These are phyloP conservation scores for Annona cherimola DNA, from an alignment of 164 flowering plant species.

Conservation along the genomic window DNA sequence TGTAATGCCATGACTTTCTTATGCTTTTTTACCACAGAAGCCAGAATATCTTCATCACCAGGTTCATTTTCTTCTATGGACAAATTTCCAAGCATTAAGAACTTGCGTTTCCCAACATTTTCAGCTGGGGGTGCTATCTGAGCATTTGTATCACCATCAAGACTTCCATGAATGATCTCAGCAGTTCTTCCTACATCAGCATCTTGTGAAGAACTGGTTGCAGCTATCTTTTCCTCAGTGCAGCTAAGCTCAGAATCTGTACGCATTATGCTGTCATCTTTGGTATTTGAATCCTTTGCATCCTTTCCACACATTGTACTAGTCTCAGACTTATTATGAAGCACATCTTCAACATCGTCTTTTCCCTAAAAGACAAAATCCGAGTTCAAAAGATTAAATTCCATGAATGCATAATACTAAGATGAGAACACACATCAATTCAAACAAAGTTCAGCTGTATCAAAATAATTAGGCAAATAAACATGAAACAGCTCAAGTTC, in stretches of 20 bases:
- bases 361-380: slow-evolving; percentile 31
- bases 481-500: slow-evolving; percentile 1
- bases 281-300: slow-evolving; percentile 15
- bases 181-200: slow-evolving; percentile 3
- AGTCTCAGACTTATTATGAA: slow-evolving; percentile 17
- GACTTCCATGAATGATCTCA: slow-evolving; percentile 18
- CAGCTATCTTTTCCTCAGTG: slow-evolving; percentile 14
- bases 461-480: not conserved
- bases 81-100: slow-evolving; percentile 12
- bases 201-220: slow-evolving; percentile 18
- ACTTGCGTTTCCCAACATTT: slow-evolving; percentile 22
- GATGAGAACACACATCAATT: not conserved
- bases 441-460: not conserved
- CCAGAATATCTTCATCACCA: slow-evolving; percentile 16
- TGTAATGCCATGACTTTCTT: slow-evolving; percentile 17
- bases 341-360: slow-evolving; percentile 24
- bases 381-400: slow-evolving; percentile 1
- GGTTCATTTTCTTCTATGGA: slow-evolving; percentile 3
- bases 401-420: not conserved
- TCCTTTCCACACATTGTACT: slow-evolving; percentile 12
- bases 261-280: slow-evolving; percentile 7
- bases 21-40: slow-evolving; percentile 22
- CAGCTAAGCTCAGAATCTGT: slow-evolving; percentile 16
- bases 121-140: slow-evolving; percentile 11
- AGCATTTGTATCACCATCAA: slow-evolving; percentile 5